These are phyloP conservation scores for Plicaturopsis crispa DNA, from an alignment of 768 basidiomycete species.

Conservation along the genomic window DNA sequence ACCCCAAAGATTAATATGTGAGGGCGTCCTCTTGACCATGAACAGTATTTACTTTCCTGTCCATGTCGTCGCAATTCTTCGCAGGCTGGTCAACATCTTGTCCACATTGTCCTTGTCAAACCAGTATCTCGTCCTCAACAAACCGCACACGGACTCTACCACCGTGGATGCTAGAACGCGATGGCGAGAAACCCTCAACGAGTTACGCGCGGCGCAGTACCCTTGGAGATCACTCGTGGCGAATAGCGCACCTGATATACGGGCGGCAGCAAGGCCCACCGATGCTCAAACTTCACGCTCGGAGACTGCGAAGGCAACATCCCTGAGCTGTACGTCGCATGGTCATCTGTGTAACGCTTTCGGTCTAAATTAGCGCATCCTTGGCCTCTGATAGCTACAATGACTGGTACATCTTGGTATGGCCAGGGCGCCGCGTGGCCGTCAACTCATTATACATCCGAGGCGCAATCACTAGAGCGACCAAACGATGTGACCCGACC, in stretches of 20 bases:
- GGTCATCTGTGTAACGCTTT: no score
- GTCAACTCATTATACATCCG: neutral
- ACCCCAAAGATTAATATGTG: no score
- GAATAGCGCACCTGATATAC: slow-evolving; percentile 4
- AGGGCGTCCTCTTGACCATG: slow-evolving; percentile 27
- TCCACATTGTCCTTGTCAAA: slow-evolving; percentile 65
- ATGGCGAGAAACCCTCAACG: no score
- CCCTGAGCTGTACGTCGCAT: no score
- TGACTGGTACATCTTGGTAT: slow-evolving; percentile 13
- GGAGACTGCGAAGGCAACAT: slow-evolving; percentile 16
- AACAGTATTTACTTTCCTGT: slow-evolving; percentile 43
- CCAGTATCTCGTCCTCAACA: slow-evolving; percentile 41
- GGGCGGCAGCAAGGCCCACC: slow-evolving; percentile 11
- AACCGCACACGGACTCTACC: slow-evolving; percentile 6
- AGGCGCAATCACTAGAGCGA: neutral
- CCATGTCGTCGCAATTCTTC: slow-evolving; percentile 53
- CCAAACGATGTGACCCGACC: no score
- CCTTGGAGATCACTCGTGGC: slow-evolving; percentile 4
- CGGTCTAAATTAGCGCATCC: no score
- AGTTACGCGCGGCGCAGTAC: slow-evolving; percentile 1
- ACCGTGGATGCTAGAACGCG: slow-evolving; percentile 1
- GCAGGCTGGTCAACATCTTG: slow-evolving; percentile 59
- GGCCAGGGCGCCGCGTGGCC: slow-evolving; percentile 19
- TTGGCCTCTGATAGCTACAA: no score
- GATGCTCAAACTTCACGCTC: slow-evolving; percentile 24